Evolutionary conservation across 2,329 filamentous ascomycete genomes (phyloP), one percentile per base, ranked within the genome.

Genomic region (Cercospora nicotianae): DNA sequence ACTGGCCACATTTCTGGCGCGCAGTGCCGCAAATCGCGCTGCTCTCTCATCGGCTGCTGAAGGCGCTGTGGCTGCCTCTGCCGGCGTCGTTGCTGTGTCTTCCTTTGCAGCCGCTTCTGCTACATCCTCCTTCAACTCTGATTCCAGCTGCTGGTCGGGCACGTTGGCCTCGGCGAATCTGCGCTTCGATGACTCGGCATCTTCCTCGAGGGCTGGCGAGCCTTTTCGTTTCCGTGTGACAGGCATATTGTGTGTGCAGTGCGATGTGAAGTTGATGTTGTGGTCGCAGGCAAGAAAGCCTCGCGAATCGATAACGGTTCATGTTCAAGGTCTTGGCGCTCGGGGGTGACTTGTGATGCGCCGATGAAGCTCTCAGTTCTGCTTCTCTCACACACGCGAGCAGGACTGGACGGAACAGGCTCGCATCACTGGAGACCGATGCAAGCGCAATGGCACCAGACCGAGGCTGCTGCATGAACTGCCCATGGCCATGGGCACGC

Each of bases 21-120:
- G 89, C 16, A 97, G 88, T 3, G 92, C 91, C 78, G 93, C 94
- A 84, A 97, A 97, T 72, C 92, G 89, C 60, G 92, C 91, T 80
- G 75, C 83, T 65, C 93, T 88, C 65, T 94, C 90, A 73, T 87
- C 82, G 31, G 86, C 82, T 73, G 86, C 53, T 16, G 67, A 58
- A 51, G 63, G 20, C 16, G 69, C 23, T 39, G 67, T 31, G 18
- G 64, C 12, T 45, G 86, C 30, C 78, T 65, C 68, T 51, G 65
- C 61, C 61, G 63, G 31, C 7, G 60, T 28, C 53, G 64, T 68
- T 64, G 57, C 53, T 33, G 61, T 67, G 68, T 60, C 67, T 60
- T 31, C 70, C 67, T 67, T 67, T 60, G 64, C 23, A 5, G 61
- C 30, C 20, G 60, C 33, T 51, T 63, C 65, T 53, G 63, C 69